These are phyloP conservation scores for Uncinocarpus reesii DNA, from an alignment of 2,329 filamentous ascomycete species.

Conservation along the genomic window DNA sequence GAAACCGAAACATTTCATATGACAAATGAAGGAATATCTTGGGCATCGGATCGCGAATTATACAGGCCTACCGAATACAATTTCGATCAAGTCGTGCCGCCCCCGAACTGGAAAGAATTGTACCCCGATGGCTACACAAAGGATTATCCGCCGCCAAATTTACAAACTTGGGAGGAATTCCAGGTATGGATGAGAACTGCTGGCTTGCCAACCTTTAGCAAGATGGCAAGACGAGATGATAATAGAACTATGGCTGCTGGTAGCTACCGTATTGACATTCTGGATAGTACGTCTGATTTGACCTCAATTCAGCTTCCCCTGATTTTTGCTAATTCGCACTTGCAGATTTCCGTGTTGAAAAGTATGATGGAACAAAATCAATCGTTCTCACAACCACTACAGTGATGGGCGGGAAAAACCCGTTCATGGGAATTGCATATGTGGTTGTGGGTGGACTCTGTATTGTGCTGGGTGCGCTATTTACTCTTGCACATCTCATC, in stretches of 20 bases:
- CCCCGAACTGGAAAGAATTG: constrained; percentile 69
- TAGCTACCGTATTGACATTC: constrained; percentile 65
- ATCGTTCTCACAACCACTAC: constrained; percentile 82
- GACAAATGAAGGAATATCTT: constrained; percentile 70
- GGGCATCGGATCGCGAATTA: constrained; percentile 69
- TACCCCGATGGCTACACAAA: constrained; percentile 62
- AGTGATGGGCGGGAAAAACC: constrained; percentile 88
- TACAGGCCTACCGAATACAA: constrained; percentile 63
- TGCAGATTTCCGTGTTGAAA: constrained; percentile 66
- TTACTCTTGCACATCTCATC: constrained; percentile 82
- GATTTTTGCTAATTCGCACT: constrained; percentile 8
- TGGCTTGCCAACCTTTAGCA: constrained; percentile 87
- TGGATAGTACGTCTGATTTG: constrained; percentile 59
- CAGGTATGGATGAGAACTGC: constrained; percentile 99
- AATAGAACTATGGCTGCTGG: constrained; percentile 55
- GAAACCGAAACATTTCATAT: constrained; percentile 56
- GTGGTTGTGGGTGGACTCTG: constrained; percentile 88
- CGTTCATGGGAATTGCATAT: constrained; percentile 93
- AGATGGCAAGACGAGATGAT: constrained; percentile 79
- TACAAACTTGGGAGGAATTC: constrained; percentile 70
- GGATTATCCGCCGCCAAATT: constrained; percentile 55
- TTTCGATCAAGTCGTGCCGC: constrained; percentile 58
- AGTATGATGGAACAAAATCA: constrained; percentile 79
- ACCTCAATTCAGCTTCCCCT: background rate
- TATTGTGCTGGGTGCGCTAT: constrained; percentile 75